phyloP scores from a whole-genome alignment of 2,329 filamentous ascomycete species.

The Exophiala bonariae region DNA sequence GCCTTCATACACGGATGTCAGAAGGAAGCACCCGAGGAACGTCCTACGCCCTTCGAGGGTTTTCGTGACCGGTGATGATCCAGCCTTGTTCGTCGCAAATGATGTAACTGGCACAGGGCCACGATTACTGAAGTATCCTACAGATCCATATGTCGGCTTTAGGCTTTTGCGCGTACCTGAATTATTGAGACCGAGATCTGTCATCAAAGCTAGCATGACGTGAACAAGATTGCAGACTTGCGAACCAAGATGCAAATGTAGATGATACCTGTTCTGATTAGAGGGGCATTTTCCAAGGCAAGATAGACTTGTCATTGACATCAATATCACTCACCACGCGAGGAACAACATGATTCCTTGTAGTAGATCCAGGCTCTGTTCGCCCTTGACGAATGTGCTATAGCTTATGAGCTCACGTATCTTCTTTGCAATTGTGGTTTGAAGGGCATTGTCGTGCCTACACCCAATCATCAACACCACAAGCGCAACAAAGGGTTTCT shows the following conservation, averaged over 20 bases:
- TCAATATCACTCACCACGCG: slow-evolving; percentile 32
- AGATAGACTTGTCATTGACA: too few relatives aligned
- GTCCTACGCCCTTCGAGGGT: slow-evolving; percentile 45
- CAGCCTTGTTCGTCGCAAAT: slow-evolving; percentile 1
- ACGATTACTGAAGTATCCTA: slow-evolving; percentile 8
- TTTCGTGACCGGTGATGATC: slow-evolving; percentile 19
- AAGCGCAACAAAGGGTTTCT: slow-evolving; percentile 38
- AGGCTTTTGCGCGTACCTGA: background rate
- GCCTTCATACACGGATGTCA: slow-evolving; percentile 41
- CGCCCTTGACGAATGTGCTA: slow-evolving; percentile 33
- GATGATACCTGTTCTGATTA: slow-evolving; percentile 13
- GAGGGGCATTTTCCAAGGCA: too few relatives aligned
- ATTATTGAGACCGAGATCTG: slow-evolving; percentile 35
- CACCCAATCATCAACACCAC: slow-evolving; percentile 33
- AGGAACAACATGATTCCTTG: slow-evolving; percentile 40
- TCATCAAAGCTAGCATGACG: slow-evolving; percentile 37
- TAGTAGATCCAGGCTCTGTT: slow-evolving; percentile 40
- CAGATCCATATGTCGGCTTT: background rate
- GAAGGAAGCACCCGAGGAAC: slow-evolving; percentile 44
- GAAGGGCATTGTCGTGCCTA: slow-evolving; percentile 28
- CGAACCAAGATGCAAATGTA: slow-evolving; percentile 19
- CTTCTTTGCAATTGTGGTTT: slow-evolving; percentile 31
- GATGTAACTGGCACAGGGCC: too few relatives aligned
- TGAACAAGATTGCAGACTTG: slow-evolving; percentile 37
- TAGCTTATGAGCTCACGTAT: slow-evolving; percentile 32